These are phyloP conservation scores for Pleurotus cornucopiae DNA, from an alignment of 768 basidiomycete genomes.

Conservation along the genomic window DNA sequence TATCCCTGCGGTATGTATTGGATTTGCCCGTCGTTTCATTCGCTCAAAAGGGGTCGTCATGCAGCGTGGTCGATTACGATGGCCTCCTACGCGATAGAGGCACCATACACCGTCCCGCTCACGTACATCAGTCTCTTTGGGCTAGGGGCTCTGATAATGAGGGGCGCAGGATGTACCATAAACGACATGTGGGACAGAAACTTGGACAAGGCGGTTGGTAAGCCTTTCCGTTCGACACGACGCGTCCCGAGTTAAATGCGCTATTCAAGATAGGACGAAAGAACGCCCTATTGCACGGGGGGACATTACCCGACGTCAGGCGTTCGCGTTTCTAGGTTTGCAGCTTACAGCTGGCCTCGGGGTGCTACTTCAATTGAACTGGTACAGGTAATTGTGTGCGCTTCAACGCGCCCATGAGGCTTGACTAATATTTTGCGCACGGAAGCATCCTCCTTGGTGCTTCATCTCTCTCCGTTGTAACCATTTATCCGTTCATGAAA, in stretches of 20 bases:
- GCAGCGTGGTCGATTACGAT: conserved; percentile 98
- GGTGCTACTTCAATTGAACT: conserved; percentile 87
- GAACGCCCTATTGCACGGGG: conserved; percentile 84
- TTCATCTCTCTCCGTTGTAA: conserved; percentile 83
- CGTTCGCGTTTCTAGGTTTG: conserved; percentile 73
- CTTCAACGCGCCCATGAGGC: too few relatives aligned
- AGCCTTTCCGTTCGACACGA: conserved; percentile 13
- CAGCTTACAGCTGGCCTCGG: conserved; percentile 83
- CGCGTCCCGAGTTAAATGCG: background rate
- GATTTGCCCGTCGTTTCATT: background rate
- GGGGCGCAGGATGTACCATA: conserved; percentile 97
- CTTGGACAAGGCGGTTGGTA: conserved; percentile 89
- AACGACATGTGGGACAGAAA: conserved; percentile 98
- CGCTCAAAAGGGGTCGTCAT: conserved; percentile 4
- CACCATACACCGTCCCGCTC: conserved; percentile 63
- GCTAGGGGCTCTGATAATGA: conserved; percentile 89
- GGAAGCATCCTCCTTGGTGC: conserved; percentile 87
- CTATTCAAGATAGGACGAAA: conserved; percentile 72
- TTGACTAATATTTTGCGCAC: too few relatives aligned
- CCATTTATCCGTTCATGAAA: conserved; percentile 95
- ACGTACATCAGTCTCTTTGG: conserved; percentile 84
- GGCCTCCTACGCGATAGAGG: conserved; percentile 78
- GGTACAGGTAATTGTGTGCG: conserved; percentile 75
- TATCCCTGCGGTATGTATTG: conserved; percentile 84
- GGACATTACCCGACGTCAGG: conserved; percentile 71